phyloP scores from a whole-genome alignment of 257 asterid genomes.

The Solanum raphanifolium region DNA sequence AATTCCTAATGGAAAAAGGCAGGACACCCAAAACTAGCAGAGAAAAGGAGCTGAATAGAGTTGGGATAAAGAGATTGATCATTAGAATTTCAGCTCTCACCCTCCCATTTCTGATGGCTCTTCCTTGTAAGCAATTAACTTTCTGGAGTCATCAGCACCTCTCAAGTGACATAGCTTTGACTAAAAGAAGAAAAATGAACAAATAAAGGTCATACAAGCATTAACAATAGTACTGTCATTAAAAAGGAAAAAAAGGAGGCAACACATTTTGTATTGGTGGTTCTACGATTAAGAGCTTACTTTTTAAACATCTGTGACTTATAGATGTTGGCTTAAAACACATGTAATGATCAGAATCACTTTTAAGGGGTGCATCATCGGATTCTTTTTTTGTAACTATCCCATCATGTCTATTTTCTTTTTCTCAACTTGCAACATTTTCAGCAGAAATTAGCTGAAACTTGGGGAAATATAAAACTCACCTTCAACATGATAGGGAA shows the following conservation, averaged over 20 bases:
- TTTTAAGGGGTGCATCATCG: neutral
- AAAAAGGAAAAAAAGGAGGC: neutral
- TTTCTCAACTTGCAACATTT: neutral
- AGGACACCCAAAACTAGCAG: neutral
- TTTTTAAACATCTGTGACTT: neutral
- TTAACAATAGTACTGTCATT: neutral
- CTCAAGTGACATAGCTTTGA: conserved; percentile 73
- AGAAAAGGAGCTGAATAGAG: neutral
- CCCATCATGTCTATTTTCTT: neutral
- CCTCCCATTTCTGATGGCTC: conserved; percentile 99
- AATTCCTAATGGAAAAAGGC: neutral
- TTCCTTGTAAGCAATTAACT: conserved; percentile 50
- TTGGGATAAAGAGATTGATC: neutral
- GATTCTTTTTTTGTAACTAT: neutral
- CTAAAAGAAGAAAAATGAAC: conserved; percentile 28
- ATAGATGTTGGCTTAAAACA: neutral
- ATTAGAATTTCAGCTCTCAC: conserved; percentile 30
- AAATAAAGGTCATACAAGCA: neutral
- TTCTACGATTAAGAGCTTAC: neutral
- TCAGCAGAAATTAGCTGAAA: neutral
- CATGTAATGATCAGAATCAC: neutral
- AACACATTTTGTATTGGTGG: neutral
- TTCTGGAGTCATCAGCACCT: conserved; percentile 38
- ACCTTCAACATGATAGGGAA: conserved; percentile 95
- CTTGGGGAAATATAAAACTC: neutral